phyloP scores from a whole-genome alignment of 352 stramenopile species.

The Phytophthora pluvialis region DNA sequence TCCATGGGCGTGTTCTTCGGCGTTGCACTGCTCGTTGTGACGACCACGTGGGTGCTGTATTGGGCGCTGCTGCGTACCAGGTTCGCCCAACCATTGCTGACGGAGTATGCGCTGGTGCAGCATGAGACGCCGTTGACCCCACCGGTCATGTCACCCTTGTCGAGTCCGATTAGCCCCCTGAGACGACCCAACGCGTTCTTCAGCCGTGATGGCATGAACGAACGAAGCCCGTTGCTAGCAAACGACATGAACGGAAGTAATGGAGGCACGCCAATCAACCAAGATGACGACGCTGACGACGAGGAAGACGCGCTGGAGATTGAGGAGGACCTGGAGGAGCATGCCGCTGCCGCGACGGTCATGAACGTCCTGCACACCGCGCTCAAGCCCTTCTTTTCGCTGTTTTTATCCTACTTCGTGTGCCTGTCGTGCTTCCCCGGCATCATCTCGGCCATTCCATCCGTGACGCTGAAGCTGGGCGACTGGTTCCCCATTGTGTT shows the following conservation, averaged over 20 bases:
- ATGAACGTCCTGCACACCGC: slow-evolving; percentile 64
- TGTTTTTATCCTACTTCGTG: slow-evolving; percentile 80
- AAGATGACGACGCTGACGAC: slow-evolving; percentile 39
- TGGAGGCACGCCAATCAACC: slow-evolving; percentile 18
- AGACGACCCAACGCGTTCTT: slow-evolving; percentile 26
- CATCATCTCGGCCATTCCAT: slow-evolving; percentile 76
- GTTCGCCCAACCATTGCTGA: slow-evolving; percentile 69
- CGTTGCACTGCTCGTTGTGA: slow-evolving; percentile 61
- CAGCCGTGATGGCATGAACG: slow-evolving; percentile 29
- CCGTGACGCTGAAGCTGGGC: slow-evolving; percentile 55
- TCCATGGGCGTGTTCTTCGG: slow-evolving; percentile 76
- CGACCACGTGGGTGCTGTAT: slow-evolving; percentile 64
- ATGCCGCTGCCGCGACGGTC: slow-evolving; percentile 54
- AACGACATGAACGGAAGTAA: slow-evolving; percentile 33
- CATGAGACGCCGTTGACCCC: slow-evolving; percentile 60
- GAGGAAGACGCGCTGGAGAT: slow-evolving; percentile 49
- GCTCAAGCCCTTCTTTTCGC: slow-evolving; percentile 79
- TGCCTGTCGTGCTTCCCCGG: slow-evolving; percentile 83
- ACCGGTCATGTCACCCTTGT: slow-evolving; percentile 60
- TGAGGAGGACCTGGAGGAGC: slow-evolving; percentile 40
- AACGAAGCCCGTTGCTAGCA: slow-evolving; percentile 56
- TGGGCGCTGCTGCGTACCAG: slow-evolving; percentile 51
- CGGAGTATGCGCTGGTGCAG: slow-evolving; percentile 75
- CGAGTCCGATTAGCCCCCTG: slow-evolving; percentile 41
- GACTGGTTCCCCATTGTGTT: slow-evolving; percentile 84